Conservation (phyloP, 257 asterid genomes). For the Solanum stenotomum region DNA sequence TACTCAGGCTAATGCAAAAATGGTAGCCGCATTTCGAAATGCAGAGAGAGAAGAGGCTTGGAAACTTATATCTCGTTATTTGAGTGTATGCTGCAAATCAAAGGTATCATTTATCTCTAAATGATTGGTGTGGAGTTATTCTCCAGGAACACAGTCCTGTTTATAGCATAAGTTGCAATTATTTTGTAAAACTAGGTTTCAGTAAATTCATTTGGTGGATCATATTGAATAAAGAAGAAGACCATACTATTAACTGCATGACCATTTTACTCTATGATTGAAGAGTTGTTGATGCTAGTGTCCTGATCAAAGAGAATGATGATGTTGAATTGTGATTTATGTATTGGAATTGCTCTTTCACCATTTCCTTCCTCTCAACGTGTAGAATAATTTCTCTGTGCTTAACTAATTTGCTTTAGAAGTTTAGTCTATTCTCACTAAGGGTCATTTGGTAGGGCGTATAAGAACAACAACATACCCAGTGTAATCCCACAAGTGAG, state of each 20-base stretch:
- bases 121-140: not conserved
- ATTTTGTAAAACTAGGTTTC: not conserved
- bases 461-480: not conserved
- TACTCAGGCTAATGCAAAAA: slow-evolving; percentile 57
- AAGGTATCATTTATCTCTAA: slow-evolving; percentile 29
- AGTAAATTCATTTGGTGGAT: not conserved
- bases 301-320: not conserved
- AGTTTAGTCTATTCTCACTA: not conserved
- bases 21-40: slow-evolving; percentile 46
- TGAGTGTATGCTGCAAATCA: slow-evolving; percentile 43
- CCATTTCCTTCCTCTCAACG: not conserved
- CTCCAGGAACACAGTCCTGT: not conserved
- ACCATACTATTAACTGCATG: not conserved
- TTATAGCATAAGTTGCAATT: not conserved
- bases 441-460: not conserved
- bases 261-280: not conserved
- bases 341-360: not conserved
- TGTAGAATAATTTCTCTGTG: not conserved
- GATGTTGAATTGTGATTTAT: not conserved
- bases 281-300: not conserved
- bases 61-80: slow-evolving; percentile 41
- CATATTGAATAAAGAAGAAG: not conserved
- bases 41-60: slow-evolving; percentile 45
- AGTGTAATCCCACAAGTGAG: not conserved
- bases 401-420: not conserved